Conservation (phyloP, 257 asterid species). For the Solanum neorickii region DNA sequence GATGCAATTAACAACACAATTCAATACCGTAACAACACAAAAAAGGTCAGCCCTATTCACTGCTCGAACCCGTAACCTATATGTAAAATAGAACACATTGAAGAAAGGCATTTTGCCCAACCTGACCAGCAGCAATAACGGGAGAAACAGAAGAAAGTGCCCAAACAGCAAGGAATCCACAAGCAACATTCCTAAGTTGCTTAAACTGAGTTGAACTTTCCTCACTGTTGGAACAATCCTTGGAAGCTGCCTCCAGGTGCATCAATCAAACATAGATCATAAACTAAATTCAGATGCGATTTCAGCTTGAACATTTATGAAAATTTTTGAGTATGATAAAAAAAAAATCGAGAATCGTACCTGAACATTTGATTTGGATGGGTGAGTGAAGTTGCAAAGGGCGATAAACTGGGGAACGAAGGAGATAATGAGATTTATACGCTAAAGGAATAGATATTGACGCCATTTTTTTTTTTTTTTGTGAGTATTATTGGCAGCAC, state of each 20-base stretch:
- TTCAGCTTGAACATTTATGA: neutral
- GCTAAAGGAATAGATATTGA: slow-evolving; percentile 39
- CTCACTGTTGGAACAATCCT: slow-evolving; percentile 13
- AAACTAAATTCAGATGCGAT: neutral
- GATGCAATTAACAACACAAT: neutral
- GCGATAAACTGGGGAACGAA: slow-evolving; percentile 9
- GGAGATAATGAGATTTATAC: slow-evolving; percentile 23
- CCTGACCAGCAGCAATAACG: slow-evolving; percentile 68
- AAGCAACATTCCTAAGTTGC: slow-evolving; percentile 64
- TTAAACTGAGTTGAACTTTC: slow-evolving; percentile 24
- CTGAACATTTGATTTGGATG: slow-evolving; percentile 36
- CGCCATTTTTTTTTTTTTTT: slow-evolving; percentile 17
- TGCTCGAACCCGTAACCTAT: neutral
- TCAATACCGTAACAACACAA: neutral
- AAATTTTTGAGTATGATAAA: neutral
- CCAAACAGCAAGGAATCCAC: slow-evolving; percentile 84
- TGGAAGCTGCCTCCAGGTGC: slow-evolving; percentile 25
- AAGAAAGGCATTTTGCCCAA: neutral
- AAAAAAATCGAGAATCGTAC: slow-evolving; percentile 17
- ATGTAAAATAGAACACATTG: neutral
- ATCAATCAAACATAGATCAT: neutral
- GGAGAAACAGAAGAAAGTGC: slow-evolving; percentile 70
- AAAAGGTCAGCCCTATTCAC: neutral
- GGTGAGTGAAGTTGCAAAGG: slow-evolving; percentile 15
- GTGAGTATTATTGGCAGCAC: neutral